Percentiles rank a stretch among this genome's conserved stretches.
Conservation (phyloP, 202 grass and related monocot genomes). For the Digitaria exilis region DNA sequence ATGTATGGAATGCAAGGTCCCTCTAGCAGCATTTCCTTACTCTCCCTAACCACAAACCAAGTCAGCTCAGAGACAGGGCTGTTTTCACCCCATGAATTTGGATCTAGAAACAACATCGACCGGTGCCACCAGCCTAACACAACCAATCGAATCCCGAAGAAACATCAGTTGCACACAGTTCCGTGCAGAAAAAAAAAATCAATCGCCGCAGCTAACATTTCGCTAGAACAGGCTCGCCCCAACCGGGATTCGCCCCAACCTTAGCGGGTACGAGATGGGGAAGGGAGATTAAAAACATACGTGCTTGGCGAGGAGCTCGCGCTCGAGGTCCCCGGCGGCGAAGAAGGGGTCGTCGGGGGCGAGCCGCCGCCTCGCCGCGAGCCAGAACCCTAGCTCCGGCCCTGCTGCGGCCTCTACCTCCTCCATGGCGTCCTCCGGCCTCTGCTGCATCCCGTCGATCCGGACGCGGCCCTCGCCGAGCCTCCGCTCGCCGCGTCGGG, state of each 20-base stretch:
- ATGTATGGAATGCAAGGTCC: neutral
- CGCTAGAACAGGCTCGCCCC: neutral
- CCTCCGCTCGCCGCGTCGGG: neutral
- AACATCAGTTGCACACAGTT: neutral
- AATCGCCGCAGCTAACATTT: neutral
- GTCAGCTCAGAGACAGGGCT: too few relatives aligned
- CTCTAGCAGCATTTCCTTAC: neutral
- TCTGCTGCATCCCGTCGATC: slow-evolving; percentile 38
- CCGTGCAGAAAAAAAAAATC: neutral
- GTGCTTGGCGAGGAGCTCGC: slow-evolving; percentile 95
- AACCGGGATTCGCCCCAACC: neutral
- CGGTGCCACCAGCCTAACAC: neutral
- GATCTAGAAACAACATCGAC: neutral
- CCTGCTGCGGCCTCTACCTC: slow-evolving; percentile 4
- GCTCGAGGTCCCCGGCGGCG: slow-evolving; percentile 78
- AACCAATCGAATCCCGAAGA: neutral
- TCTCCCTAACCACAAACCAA: neutral
- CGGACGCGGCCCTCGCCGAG: neutral
- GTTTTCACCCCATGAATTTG: neutral
- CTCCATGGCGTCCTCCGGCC: slow-evolving; percentile 53
- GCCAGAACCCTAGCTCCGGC: slow-evolving; percentile 64
- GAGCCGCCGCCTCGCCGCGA: slow-evolving; percentile 49
- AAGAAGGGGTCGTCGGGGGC: slow-evolving; percentile 86
- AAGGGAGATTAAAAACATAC: slow-evolving; percentile 32
- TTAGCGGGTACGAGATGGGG: neutral